Conservation (phyloP, 2,329 filamentous ascomycete species). For the Ophioceras dolichostomum region DNA sequence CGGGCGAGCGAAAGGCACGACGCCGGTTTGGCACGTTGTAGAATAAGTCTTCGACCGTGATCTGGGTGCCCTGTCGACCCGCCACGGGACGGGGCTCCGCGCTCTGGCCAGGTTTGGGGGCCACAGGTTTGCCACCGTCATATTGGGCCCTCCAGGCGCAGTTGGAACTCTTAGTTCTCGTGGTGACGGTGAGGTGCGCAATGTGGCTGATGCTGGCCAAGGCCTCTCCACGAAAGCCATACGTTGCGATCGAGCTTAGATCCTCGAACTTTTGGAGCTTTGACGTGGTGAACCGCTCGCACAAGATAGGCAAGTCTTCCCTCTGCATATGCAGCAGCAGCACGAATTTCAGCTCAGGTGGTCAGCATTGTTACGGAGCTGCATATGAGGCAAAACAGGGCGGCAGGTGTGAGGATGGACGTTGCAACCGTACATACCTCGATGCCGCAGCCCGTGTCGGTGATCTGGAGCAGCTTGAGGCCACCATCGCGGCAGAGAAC, state of each 20-base stretch:
- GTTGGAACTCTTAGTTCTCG: conserved; percentile 76
- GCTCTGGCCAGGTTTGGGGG: conserved; percentile 77
- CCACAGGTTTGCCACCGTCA: conserved; percentile 65
- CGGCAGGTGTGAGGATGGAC: too few relatives aligned
- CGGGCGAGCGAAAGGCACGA: conserved; percentile 77
- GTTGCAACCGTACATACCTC: conserved; percentile 48
- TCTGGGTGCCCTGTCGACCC: conserved; percentile 82
- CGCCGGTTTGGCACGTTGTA: conserved; percentile 89
- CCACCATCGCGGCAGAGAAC: conserved; percentile 91
- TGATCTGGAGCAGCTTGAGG: conserved; percentile 89
- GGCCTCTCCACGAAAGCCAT: conserved; percentile 95
- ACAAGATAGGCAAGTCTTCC: conserved; percentile 84
- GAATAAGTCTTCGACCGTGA: conserved; percentile 93
- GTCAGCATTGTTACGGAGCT: too few relatives aligned
- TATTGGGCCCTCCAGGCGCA: conserved; percentile 89
- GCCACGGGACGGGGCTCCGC: conserved; percentile 80
- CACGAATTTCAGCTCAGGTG: too few relatives aligned
- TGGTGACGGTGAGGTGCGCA: conserved; percentile 88
- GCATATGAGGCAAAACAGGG: too few relatives aligned
- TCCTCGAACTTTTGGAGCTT: conserved; percentile 93
- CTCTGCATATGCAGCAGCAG: too few relatives aligned
- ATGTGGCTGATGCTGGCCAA: conserved; percentile 97
- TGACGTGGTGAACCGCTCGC: conserved; percentile 92
- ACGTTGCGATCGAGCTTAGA: conserved; percentile 77
- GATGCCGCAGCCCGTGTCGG: conserved; percentile 93